Percentiles rank a stretch among this genome's conserved stretches.
phyloP scores from a whole-genome alignment of 768 basidiomycete genomes.

The Pisolithus orientalis region DNA sequence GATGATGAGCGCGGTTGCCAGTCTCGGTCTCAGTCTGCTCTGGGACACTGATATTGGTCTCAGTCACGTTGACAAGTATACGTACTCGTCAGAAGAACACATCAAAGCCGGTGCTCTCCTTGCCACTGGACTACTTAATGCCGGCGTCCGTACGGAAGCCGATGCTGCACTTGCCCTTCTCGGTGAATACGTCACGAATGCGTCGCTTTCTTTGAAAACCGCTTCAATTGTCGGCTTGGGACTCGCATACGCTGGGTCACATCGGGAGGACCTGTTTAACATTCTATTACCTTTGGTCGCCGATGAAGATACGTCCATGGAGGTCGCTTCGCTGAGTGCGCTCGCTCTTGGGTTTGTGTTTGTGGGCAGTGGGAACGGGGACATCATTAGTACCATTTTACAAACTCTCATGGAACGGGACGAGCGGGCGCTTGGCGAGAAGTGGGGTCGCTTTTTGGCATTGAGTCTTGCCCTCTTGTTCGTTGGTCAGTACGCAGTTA shows the following conservation, averaged over 20 bases:
- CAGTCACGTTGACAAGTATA: slow-evolving; percentile 94
- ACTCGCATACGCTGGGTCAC: slow-evolving; percentile 91
- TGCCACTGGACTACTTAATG: slow-evolving; percentile 89
- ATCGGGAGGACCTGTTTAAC: slow-evolving; percentile 75
- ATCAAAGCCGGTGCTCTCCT: slow-evolving; percentile 98
- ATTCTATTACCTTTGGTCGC: slow-evolving; percentile 76
- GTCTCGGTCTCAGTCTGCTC: slow-evolving; percentile 83
- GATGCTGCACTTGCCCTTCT: slow-evolving; percentile 90
- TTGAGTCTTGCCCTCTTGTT: slow-evolving; percentile 87
- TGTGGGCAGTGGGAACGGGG: slow-evolving; percentile 92
- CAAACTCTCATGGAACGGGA: slow-evolving; percentile 86
- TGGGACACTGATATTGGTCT: slow-evolving; percentile 97
- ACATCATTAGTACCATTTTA: slow-evolving; percentile 82
- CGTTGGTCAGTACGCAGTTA: slow-evolving; percentile 53
- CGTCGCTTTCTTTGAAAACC: slow-evolving; percentile 75
- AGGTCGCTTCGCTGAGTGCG: slow-evolving; percentile 80
- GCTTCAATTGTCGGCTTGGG: slow-evolving; percentile 90
- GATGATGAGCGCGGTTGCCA: slow-evolving; percentile 96
- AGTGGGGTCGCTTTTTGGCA: slow-evolving; percentile 90
- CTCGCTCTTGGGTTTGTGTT: slow-evolving; percentile 92
- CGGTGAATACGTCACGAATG: slow-evolving; percentile 84
- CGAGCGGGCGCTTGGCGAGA: slow-evolving; percentile 75
- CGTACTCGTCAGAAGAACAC: slow-evolving; percentile 91
- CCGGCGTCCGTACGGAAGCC: slow-evolving; percentile 84
- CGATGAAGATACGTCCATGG: slow-evolving; percentile 82